phyloP scores from a whole-genome alignment of 2,329 filamentous ascomycete species.

The Dryadomyces sulphureus region DNA sequence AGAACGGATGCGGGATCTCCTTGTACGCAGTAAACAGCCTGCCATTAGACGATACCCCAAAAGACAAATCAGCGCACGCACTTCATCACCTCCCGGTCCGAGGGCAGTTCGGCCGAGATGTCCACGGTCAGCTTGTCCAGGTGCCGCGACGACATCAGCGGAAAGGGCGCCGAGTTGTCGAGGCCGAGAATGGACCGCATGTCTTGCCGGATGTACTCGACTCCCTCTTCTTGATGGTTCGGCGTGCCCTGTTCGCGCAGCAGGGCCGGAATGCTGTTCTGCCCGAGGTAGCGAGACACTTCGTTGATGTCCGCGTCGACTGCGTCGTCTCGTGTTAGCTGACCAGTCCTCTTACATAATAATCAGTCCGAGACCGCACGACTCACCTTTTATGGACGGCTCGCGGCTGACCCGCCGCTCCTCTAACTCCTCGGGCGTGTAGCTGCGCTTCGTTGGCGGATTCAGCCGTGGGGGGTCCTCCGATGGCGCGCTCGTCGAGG shows the following conservation, averaged over 20 bases:
- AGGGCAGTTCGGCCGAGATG: conserved; percentile 46
- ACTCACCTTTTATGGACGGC: no score
- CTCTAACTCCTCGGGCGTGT: conserved; percentile 25
- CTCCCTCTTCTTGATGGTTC: conserved; percentile 33
- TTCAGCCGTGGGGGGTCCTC: conserved; percentile 8
- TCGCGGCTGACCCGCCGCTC: conserved; percentile 14
- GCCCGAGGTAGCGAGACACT: conserved; percentile 45
- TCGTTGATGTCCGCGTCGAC: conserved; percentile 40
- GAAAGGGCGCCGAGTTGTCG: conserved; percentile 51
- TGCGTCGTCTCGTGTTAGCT: conserved; percentile 9
- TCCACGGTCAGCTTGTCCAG: conserved; percentile 45
- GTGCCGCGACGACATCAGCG: conserved; percentile 49
- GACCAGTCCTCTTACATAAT: no score
- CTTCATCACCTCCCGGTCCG: conserved; percentile 53
- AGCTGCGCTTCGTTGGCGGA: conserved; percentile 25
- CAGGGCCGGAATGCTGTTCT: conserved; percentile 54
- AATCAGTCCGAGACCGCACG: no score
- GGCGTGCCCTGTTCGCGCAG: conserved; percentile 44
- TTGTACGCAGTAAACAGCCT: conserved; percentile 53
- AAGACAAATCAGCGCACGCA: conserved; percentile 20
- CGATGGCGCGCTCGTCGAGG: conserved; percentile 15
- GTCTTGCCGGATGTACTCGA: conserved; percentile 43
- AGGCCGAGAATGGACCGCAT: conserved; percentile 52
- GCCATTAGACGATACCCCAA: neutral
- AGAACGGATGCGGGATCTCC: conserved; percentile 52